Base-by-base conservation (phyloP, 352 stramenopile species). In the Halophytophthora batemanensis region DNA sequence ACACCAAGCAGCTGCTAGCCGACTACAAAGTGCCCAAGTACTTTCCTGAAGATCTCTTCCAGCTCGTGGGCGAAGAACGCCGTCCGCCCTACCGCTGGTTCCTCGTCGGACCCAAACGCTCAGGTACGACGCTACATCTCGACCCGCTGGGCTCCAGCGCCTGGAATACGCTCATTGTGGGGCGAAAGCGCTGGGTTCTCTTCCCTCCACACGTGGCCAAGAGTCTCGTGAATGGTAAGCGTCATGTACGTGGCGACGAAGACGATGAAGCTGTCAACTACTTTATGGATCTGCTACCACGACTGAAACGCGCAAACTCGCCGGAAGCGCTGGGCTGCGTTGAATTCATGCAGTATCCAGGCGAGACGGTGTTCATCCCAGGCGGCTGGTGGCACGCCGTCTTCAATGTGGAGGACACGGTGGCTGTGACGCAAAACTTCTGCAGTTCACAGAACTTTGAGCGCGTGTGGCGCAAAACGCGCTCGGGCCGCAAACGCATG, bases 71-170 rank as follows among this genome's bases (percentile, higher is more conserved):
- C 2, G 90, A 94, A 42, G 67, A 80, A n/a, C 59, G 69, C 41
- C 78, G 96, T 40, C 96, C 96, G 5, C 93, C 97, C 41, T 97
- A 98, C 67, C 93, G 96, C 29, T 99, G 96, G 96, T 87, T 98
- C 51, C 93, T 98, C 57, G 74, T 97, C 21, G 96, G 96, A 7
- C 90, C 93, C 0, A 91, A 90, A 48, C 76, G 89, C 22, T 97
- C 85, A 18, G 96, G 96, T 35, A 98, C 88, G 42, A 94, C 89
- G 29, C 89, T 98, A 50, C 96, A 98, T 61, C 64, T 98, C 10
- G 96, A 99, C 66, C 96, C 96, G 6, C 96, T 98, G 41, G 82
- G 76, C 11, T 98, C 96, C 2, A 96, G 95, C 60, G 96, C 96
- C 7, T 99, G 96, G 96, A 99, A 98, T 69, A 96, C 90, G 13